Evolutionary conservation across 2,329 filamentous ascomycete species (phyloP), one percentile per base, ranked within the genome.

Genomic region (Curvularia eragrostidis): DNA sequence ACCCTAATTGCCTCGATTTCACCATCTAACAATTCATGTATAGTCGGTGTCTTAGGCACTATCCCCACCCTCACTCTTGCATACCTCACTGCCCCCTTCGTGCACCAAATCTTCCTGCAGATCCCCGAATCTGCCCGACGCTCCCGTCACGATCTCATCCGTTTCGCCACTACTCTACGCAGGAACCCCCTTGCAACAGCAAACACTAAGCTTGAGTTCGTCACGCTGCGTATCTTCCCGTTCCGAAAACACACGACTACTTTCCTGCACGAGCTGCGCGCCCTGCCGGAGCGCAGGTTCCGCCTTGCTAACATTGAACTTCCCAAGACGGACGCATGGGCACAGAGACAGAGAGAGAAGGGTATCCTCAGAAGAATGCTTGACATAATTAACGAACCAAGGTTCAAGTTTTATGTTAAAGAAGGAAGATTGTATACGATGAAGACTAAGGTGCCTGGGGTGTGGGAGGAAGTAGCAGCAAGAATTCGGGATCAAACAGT

Each of bases 11-110:
- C n/a, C 3, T 26, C 5, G 2, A 30, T 7, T 30, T n/a, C 21
- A 13, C 32, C 23, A 38, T 48, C 32, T 57, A 48, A 32, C 44
- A 43, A 21, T 13, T 2, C 43, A 24, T 9, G 39, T 12, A 5
- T 47, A 77, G 74, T 75, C 9, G 67, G 67, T 41, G 32, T 70
- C 44, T 59, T 75, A 2, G 65, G 69, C 32, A 67, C 69, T 3
- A 63, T 77, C 21, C 75, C 75, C 3, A 71, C 74, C 12, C 21
- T 73, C 23, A 63, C 73, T 7, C 63, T 77, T 48, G 69, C 71
- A 43, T 74, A 72, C 58, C 55, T 74, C 9, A 77, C 75, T 7
- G 68, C 75, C 1, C 75, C 75, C n/a, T 78, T 75, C 43, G 72
- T 72, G 7, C 70, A 72, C 51, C 62, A 64, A 53, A 62, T 78